Evolutionary conservation across 768 basidiomycete species (phyloP), one percentile per base, ranked within the genome.

Genomic region (Paxillus involutus): DNA sequence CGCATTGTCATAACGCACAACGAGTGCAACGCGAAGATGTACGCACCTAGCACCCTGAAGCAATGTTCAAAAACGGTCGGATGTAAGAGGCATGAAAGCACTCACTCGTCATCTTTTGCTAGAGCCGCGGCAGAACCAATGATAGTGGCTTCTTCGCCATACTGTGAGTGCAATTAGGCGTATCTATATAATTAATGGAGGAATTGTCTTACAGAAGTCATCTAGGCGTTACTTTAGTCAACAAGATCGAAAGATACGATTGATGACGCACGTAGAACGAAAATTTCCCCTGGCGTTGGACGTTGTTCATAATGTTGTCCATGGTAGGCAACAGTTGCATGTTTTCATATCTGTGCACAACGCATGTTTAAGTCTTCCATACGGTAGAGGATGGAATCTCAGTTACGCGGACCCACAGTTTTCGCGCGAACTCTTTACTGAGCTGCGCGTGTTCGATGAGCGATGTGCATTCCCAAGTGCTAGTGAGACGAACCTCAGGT

Each of bases 201-300:
- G 0, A 10, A 39, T 44, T 33, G 30, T 70, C 94, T 72, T 73
- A 90, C 89, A 14, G 89, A 77, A 42, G 91, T 91, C 86, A 93
- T 91, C 91, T 91, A 64, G 16, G 40, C 35, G 21, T 4, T 21
- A 11, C 30, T 40, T 46, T 47, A 44, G 46, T 59, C 21, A 24
- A 16, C 26, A 44, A 29, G 37, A 21, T 47, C 41, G 30, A 48
- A 48, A 16, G 54, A 10, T 9, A 49, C 44, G 21, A 55, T 51
- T 16, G 9, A 44, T 37, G 19, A 74, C 87, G 62, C 66, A 91
- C 92, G 67, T 92, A 94, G 70, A 93, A 94, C 5, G 89, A 89
- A 60, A 92, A 92, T 71, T 91, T 92, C 26, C 94, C 94, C 69
- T 98, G 94, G 8, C 94, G 83, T 66, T 98, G 94, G 9, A 94